A percentile compares a stretch with the other conserved stretches of the same genome.
Conservation (phyloP, 2,329 filamentous ascomycete species). For the Parastagonospora avenae region DNA sequence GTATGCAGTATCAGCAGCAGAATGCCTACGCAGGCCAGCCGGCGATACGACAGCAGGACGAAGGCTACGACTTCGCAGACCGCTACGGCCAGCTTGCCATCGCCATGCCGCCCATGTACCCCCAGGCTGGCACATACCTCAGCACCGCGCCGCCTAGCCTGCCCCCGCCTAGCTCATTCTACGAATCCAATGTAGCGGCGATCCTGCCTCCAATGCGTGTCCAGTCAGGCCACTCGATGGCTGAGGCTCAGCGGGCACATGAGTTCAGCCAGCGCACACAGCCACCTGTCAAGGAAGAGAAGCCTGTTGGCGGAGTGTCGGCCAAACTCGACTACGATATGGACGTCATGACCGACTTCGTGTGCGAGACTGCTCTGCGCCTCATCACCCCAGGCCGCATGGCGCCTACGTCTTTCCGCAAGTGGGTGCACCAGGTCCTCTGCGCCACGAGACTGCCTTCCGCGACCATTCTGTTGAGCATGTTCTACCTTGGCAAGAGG, state of each 20-base stretch:
- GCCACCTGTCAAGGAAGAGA: constrained; percentile 63
- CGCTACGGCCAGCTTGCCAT: constrained; percentile 52
- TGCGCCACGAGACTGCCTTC: constrained; percentile 88
- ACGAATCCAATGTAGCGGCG: constrained; percentile 52
- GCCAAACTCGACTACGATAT: constrained; percentile 96
- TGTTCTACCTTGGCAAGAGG: constrained; percentile 86
- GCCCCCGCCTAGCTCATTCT: constrained; percentile 47
- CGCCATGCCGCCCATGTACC: constrained; percentile 47
- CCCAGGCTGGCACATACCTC: constrained; percentile 47
- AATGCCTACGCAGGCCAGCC: constrained; percentile 50
- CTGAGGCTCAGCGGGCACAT: constrained; percentile 49
- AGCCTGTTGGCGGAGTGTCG: constrained; percentile 82
- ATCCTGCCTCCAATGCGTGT: constrained; percentile 56
- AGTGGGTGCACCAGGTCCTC: constrained; percentile 89
- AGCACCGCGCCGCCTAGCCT: constrained; percentile 44
- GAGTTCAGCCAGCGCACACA: constrained; percentile 45
- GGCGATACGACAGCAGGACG: constrained; percentile 50
- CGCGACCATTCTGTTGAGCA: constrained; percentile 86
- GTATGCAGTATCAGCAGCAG: constrained; percentile 52
- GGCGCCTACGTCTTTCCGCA: constrained; percentile 77
- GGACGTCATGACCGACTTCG: constrained; percentile 94
- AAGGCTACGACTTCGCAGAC: constrained; percentile 53
- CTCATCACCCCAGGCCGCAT: constrained; percentile 67
- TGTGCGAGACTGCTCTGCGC: constrained; percentile 83
- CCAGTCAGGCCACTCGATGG: constrained; percentile 45